These are phyloP conservation scores for Rhododendron vialii DNA, from an alignment of 148 eudicot species.

Conservation along the genomic window DNA sequence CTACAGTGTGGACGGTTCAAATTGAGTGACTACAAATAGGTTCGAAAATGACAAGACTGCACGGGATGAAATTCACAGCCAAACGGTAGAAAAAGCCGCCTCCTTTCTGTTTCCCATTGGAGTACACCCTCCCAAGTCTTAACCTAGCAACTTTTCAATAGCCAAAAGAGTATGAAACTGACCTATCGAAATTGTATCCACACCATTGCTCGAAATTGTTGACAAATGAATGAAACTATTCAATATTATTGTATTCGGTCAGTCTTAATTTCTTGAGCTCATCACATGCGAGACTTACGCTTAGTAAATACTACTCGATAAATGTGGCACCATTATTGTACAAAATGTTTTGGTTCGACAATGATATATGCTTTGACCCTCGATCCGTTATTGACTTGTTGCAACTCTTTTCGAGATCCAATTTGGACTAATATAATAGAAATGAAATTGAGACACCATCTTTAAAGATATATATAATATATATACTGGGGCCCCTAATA, in stretches of 20 bases:
- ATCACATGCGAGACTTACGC: background rate
- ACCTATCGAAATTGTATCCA: background rate
- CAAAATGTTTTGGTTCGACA: background rate
- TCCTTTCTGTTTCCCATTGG: constrained; percentile 14
- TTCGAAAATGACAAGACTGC: too few species aligned
- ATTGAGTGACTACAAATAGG: background rate
- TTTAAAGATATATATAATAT: background rate
- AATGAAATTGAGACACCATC: background rate
- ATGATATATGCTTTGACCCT: background rate
- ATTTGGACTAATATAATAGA: background rate
- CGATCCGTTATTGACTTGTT: background rate
- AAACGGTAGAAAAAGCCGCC: background rate
- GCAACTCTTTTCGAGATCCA: background rate
- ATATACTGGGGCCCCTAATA: too few species aligned
- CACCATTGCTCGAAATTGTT: background rate
- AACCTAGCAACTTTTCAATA: background rate
- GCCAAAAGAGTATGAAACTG: background rate
- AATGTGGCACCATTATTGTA: background rate
- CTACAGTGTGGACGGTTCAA: too few species aligned
- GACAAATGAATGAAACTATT: background rate
- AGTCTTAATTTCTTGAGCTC: background rate
- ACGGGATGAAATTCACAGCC: background rate
- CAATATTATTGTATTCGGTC: background rate
- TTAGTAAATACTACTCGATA: background rate
- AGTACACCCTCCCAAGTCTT: background rate